A percentile compares a stretch with the other conserved stretches of the same genome.
Conservation (phyloP, 2,329 filamentous ascomycete genomes). For the Microdochium trichocladiopsis region DNA sequence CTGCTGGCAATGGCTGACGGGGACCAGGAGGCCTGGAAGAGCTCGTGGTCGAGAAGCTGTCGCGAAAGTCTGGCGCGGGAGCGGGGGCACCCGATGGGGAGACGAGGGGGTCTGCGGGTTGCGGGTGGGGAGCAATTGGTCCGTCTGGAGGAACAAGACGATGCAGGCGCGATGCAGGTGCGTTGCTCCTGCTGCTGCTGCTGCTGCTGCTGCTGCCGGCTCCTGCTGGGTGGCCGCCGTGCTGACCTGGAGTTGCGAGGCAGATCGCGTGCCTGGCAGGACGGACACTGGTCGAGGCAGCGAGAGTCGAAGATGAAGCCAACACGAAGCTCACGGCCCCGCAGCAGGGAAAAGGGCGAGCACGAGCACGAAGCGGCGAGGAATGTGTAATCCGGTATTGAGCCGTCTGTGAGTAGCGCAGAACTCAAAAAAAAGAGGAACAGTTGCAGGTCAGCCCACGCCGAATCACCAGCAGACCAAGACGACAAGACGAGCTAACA, state of each 20-base stretch:
- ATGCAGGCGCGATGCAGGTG: background rate
- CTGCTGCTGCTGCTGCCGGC: too few species aligned
- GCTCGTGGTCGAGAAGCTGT: background rate
- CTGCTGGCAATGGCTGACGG: background rate
- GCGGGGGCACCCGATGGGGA: background rate
- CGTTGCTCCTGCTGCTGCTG: background rate
- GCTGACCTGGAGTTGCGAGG: too few species aligned
- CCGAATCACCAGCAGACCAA: background rate
- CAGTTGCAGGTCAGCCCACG: background rate
- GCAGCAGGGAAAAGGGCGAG: background rate
- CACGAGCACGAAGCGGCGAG: background rate
- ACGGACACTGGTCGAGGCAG: too few species aligned
- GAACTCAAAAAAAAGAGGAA: background rate
- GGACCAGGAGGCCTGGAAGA: background rate
- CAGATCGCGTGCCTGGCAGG: too few species aligned
- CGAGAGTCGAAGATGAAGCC: too few species aligned
- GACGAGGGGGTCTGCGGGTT: background rate
- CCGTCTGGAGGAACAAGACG: background rate
- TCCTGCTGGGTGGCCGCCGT: too few species aligned
- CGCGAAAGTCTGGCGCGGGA: background rate
- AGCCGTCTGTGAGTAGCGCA: background rate
- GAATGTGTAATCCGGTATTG: background rate
- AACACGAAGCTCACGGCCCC: too few species aligned
- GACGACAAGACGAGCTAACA: background rate
- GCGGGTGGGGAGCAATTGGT: background rate